A percentile compares a stretch with the other conserved stretches of the same genome.
phyloP scores from a whole-genome alignment of 2,329 filamentous ascomycete genomes.

The Fusarium burgessii region DNA sequence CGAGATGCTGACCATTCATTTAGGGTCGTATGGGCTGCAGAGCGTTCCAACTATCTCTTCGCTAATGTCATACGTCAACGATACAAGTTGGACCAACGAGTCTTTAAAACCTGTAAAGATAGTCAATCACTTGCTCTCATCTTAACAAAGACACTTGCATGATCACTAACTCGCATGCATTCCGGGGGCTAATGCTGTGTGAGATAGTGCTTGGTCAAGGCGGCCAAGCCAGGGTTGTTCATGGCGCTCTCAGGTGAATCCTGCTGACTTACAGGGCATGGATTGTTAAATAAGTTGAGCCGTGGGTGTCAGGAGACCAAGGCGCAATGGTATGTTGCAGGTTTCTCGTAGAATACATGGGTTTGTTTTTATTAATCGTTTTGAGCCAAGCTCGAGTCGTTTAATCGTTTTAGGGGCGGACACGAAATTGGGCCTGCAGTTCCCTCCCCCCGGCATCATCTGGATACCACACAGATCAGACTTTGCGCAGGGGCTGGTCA shows the following conservation, averaged over 20 bases:
- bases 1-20: not conserved
- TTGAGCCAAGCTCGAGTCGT: conserved; percentile 1
- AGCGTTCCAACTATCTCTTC: not conserved
- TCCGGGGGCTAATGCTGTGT: conserved; percentile 39
- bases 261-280: conserved; percentile 34
- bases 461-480: conserved; percentile 39
- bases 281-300: conserved; percentile 7
- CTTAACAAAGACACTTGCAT: conserved; percentile 45
- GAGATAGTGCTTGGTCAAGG: conserved; percentile 41
- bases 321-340: conserved; percentile 10
- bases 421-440: conserved; percentile 30
- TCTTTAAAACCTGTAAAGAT: conserved; percentile 24
- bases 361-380: conserved; percentile 11
- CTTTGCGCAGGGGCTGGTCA: conserved; percentile 35
- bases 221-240: conserved; percentile 39
- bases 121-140: conserved; percentile 25
- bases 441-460: conserved; percentile 29
- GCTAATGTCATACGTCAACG: not conserved
- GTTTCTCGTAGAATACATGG: conserved; percentile 4
- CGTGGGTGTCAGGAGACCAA: conserved; percentile 7
- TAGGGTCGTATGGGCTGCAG: not conserved
- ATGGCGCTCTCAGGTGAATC: conserved; percentile 44
- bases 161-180: conserved; percentile 44
- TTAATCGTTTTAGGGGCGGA: conserved; percentile 25
- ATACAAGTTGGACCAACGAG: conserved; percentile 18